phyloP scores from a whole-genome alignment of 257 asterid species.

The Nicotiana attenuata region DNA sequence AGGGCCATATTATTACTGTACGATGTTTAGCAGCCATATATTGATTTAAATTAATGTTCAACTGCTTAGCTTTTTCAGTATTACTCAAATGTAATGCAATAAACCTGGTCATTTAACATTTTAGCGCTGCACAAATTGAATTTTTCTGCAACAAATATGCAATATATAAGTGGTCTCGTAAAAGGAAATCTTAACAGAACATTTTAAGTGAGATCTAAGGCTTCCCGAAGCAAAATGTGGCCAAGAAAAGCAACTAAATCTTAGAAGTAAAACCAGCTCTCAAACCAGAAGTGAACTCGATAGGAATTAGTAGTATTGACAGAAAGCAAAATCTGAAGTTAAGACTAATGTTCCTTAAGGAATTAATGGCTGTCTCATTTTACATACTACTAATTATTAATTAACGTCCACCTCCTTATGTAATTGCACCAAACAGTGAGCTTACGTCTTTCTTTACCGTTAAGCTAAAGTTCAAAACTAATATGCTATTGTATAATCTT shows the following conservation, averaged over 20 bases:
- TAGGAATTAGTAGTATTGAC: background rate
- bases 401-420: background rate
- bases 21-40: too few species aligned
- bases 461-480: conserved; percentile 4
- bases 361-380: background rate
- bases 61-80: too few species aligned
- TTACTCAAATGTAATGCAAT: background rate
- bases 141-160: background rate
- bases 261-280: conserved; percentile 8
- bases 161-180: background rate
- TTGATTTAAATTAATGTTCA: too few species aligned
- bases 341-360: background rate
- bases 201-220: background rate
- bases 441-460: conserved; percentile 6
- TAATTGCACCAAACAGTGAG: background rate
- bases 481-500: background rate
- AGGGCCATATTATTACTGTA: too few species aligned
- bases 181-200: background rate
- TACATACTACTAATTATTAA: background rate
- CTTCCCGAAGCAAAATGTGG: conserved; percentile 6
- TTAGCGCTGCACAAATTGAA: too few species aligned
- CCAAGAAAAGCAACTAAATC: background rate
- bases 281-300: background rate
- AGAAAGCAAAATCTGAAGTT: background rate
- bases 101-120: background rate